Evolutionary conservation across 805 yeast species (phyloP).

Genomic region (Ogataea trehalophila): DNA sequence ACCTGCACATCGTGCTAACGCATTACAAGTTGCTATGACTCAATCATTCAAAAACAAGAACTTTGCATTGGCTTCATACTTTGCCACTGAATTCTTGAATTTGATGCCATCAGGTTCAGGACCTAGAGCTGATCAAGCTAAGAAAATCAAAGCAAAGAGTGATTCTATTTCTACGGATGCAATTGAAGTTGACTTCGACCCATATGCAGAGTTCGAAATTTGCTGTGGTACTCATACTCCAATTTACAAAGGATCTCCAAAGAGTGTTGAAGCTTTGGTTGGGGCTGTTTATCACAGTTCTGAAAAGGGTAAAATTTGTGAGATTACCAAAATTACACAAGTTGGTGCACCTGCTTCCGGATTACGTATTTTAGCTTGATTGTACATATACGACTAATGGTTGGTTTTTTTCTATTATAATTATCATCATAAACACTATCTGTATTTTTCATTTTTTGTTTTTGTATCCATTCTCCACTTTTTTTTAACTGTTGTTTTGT

Average conservation of each 20-base stretch:
- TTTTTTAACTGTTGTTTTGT: slow-evolving; percentile 1
- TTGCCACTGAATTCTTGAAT: slow-evolving; percentile 78
- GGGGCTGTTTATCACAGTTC: slow-evolving; percentile 81
- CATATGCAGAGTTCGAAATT: slow-evolving; percentile 83
- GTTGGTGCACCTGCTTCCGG: slow-evolving; percentile 95
- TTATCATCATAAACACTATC: neutral
- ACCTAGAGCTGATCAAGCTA: slow-evolving; percentile 83
- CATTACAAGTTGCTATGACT: slow-evolving; percentile 92
- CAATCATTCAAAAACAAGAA: slow-evolving; percentile 87
- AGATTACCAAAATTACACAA: slow-evolving; percentile 66
- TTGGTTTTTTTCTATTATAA: neutral
- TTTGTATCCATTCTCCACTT: neutral
- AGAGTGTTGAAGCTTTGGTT: slow-evolving; percentile 74
- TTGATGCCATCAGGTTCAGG: slow-evolving; percentile 71
- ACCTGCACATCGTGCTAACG: slow-evolving; percentile 78
- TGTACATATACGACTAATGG: neutral
- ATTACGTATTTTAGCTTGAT: slow-evolving; percentile 45
- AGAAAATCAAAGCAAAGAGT: slow-evolving; percentile 72
- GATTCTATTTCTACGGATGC: slow-evolving; percentile 83
- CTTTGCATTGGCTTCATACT: slow-evolving; percentile 80
- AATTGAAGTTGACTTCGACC: slow-evolving; percentile 87
- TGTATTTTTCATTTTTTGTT: neutral
- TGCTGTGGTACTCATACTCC: slow-evolving; percentile 89
- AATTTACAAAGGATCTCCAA: slow-evolving; percentile 70
- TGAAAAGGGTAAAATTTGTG: slow-evolving; percentile 75